Evolutionary conservation across 495 filamentous ascomycete species (phyloP).

Genomic region (Lophiotrema nucula): DNA sequence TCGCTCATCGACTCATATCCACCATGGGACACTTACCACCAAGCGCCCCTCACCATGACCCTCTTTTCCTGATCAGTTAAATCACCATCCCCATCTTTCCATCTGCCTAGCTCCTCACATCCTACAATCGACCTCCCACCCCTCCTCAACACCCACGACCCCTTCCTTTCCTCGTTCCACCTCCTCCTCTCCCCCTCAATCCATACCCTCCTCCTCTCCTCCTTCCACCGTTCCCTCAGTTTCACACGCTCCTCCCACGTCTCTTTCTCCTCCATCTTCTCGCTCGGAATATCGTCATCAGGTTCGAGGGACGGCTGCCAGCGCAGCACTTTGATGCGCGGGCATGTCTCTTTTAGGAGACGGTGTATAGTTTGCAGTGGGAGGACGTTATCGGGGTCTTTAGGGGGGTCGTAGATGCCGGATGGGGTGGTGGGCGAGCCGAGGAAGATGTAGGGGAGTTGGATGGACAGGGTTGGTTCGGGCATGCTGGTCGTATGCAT

Average conservation of each 20-base stretch:
- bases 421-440: slow-evolving; percentile 16
- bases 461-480: slow-evolving; percentile 6
- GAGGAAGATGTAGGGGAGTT: slow-evolving; percentile 29
- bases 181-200: background rate
- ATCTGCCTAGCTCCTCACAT: too few relatives aligned
- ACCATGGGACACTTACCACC: background rate
- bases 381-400: background rate
- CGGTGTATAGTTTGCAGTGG: background rate
- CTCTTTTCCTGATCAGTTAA: background rate
- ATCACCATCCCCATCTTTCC: background rate
- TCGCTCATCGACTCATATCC: too few relatives aligned
- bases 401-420: slow-evolving; percentile 19
- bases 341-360: background rate
- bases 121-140: background rate
- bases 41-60: background rate
- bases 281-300: background rate
- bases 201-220: background rate
- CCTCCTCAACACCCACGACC: background rate
- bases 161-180: too few relatives aligned
- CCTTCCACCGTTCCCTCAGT: background rate
- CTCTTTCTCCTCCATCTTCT: too few relatives aligned
- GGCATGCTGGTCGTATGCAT: background rate
- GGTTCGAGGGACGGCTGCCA: background rate
- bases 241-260: background rate
- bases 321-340: background rate